Conservation (phyloP, 2,329 filamentous ascomycete species). For the Claviceps monticola region DNA sequence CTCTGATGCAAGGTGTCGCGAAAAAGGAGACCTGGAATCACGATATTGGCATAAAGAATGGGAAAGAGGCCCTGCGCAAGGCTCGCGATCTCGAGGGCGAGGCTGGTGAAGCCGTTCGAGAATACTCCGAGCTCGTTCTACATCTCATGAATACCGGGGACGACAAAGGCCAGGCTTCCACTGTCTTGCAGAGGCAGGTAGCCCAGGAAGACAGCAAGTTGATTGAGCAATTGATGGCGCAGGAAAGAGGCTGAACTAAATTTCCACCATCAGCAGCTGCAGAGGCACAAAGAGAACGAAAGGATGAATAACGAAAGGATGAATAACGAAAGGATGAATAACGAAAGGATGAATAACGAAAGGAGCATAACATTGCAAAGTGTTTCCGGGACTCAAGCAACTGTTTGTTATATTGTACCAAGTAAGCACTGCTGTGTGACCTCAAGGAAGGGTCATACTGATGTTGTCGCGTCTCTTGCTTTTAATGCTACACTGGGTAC, state of each 20-base stretch:
- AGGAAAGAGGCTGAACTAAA: constrained; percentile 22
- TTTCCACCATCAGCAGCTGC: neutral
- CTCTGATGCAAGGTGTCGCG: constrained; percentile 19
- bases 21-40: constrained; percentile 39
- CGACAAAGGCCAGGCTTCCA: constrained; percentile 18
- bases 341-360: neutral
- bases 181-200: constrained; percentile 29
- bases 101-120: constrained; percentile 44
- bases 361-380: neutral
- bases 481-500: constrained; percentile 2
- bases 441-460: neutral
- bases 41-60: constrained; percentile 43
- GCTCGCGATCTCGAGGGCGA: constrained; percentile 36
- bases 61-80: constrained; percentile 37
- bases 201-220: constrained; percentile 33
- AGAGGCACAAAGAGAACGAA: neutral
- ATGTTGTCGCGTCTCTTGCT: constrained; percentile 5
- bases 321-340: neutral
- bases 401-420: constrained; percentile 1
- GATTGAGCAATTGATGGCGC: constrained; percentile 34
- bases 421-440: neutral
- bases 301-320: neutral
- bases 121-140: constrained; percentile 45
- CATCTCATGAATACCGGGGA: constrained; percentile 27
- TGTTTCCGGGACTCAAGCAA: neutral